Evolutionary conservation across 495 filamentous ascomycete genomes (phyloP).

Genomic region (Neurospora sp.): DNA sequence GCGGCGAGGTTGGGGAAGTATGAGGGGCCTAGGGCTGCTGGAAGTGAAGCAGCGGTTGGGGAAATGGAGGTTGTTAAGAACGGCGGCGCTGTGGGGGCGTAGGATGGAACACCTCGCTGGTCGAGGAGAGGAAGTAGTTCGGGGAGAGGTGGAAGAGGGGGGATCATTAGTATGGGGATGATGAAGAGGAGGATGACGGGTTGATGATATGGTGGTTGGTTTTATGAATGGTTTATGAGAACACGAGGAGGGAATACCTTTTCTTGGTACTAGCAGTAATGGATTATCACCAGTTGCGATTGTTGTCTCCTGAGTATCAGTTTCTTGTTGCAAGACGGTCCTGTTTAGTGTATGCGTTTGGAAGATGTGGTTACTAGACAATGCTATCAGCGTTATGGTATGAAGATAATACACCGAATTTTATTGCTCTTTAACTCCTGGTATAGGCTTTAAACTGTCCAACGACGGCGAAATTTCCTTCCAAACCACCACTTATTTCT

Average conservation of each 20-base stretch:
- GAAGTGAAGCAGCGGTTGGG: background rate
- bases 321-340: background rate
- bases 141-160: background rate
- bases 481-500: background rate
- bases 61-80: background rate
- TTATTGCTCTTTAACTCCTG: background rate
- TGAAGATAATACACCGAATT: background rate
- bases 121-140: background rate
- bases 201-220: background rate
- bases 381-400: background rate
- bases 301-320: background rate
- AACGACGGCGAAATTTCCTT: background rate
- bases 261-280: background rate
- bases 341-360: background rate
- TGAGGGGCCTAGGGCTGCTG: background rate
- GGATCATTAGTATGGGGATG: background rate
- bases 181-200: background rate
- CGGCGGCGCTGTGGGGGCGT: background rate
- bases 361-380: background rate
- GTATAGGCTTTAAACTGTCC: too few species aligned
- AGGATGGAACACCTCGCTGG: background rate
- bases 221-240: background rate
- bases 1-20: conserved; percentile 39
- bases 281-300: background rate
- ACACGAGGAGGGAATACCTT: background rate